Percentiles rank a stretch among this genome's conserved stretches.
These are phyloP conservation scores for Westerdykella sp. DNA, from an alignment of 2,329 filamentous ascomycete genomes.

Conservation along the genomic window DNA sequence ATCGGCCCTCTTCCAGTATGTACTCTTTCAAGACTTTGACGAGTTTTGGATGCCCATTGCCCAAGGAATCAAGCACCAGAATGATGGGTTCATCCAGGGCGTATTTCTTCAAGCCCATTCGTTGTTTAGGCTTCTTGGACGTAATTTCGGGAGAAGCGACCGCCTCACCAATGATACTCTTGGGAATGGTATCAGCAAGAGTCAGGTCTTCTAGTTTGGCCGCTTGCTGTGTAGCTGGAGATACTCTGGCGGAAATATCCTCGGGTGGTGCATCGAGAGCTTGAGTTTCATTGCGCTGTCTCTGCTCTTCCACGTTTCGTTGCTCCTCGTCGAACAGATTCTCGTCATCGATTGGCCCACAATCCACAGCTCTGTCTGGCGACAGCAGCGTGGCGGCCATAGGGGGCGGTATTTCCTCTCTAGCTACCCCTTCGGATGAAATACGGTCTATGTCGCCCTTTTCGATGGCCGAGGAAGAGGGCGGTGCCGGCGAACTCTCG, in stretches of 20 bases:
- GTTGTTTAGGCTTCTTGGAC: conserved; percentile 17
- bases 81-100: conserved; percentile 54
- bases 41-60: conserved; percentile 50
- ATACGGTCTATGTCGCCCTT: too few relatives aligned
- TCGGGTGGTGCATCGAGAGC: neutral
- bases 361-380: too few relatives aligned
- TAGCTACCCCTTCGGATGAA: too few relatives aligned
- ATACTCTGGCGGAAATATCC: neutral
- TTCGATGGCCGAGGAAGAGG: neutral
- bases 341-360: conserved; percentile 7
- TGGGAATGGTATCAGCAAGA: conserved; percentile 5
- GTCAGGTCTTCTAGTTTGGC: conserved; percentile 6
- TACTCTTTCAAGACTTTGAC: conserved; percentile 70
- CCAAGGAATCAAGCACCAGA: conserved; percentile 82
- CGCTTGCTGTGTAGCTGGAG: conserved; percentile 3
- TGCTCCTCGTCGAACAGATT: conserved; percentile 19
- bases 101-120: conserved; percentile 21
- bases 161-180: conserved; percentile 7
- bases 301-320: conserved; percentile 13
- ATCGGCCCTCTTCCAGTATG: conserved; percentile 63
- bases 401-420: too few relatives aligned
- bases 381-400: too few relatives aligned
- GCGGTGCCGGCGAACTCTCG: neutral
- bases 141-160: conserved; percentile 4
- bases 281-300: neutral